Evolutionary conservation across 129 eudicot genomes (phyloP), one percentile per base, ranked within the genome.

Genomic region (Erigeron canadensis): DNA sequence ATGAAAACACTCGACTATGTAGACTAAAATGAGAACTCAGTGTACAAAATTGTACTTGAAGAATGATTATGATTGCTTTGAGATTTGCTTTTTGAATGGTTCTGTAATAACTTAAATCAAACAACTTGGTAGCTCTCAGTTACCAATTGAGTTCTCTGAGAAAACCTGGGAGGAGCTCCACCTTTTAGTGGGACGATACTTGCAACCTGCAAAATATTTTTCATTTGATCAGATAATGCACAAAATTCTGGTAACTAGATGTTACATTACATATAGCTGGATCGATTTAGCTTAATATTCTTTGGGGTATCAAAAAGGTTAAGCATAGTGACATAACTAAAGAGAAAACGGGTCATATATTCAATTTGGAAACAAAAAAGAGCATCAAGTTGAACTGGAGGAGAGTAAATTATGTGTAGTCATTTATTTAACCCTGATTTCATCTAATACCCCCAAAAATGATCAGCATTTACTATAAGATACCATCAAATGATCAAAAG

Each of bases 61-160:
- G 47, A 61, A 22, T 34, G 61, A 48, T 47, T 28, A 8, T 7
- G 39, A 53, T 41, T 17, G 57, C 42, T n/a, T n/a, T n/a, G 8
- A 68, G 66, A 68, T 47, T 74, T 56, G 0, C 22, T 67, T 58
- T 28, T 28, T 46, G 34, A 47, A 67, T 58, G 62, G 38, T 28
- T 2, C 34, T 28, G 34, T 42, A 50, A 34, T 17, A 60, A 69
- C 70, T 46, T 70, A 65, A 54, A 62, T 90, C 81, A 95, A 47
- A 88, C 91, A 45, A 95, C 88, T 83, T 95, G 96, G 85, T 87
- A 95, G 67, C 78, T 87, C 67, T 94, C 97, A 1, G 97, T 86
- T 60, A 84, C 67, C 9, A 95, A 81, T 66, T 78, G 77, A 18
- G 85, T 81, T 79, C 99, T 90, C 79, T 90, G 91, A 50, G 94